Percentiles rank a stretch among this genome's conserved stretches.
Conservation (phyloP, 2,329 filamentous ascomycete genomes). For the Madurella mycetomatis region DNA sequence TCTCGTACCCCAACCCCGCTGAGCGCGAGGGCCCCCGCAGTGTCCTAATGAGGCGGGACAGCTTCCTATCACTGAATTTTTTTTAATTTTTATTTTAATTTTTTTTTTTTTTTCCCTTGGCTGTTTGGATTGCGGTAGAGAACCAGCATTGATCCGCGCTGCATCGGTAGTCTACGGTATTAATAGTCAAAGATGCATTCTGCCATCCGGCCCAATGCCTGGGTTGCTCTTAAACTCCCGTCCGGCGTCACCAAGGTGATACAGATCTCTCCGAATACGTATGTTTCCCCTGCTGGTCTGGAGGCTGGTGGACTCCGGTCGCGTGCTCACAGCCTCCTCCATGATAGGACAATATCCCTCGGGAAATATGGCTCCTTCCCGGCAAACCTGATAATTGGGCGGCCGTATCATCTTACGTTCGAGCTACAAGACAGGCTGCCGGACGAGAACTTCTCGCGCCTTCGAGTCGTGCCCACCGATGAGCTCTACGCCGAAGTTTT, state of each 20-base stretch:
- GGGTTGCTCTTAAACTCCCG: constrained; percentile 56
- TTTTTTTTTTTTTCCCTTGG: constrained; percentile 1
- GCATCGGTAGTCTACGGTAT: neutral
- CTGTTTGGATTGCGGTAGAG: neutral
- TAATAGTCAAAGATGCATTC: constrained; percentile 34
- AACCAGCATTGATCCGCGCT: neutral
- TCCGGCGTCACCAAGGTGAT: constrained; percentile 55
- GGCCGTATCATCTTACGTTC: constrained; percentile 87
- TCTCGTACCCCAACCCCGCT: constrained; percentile 1
- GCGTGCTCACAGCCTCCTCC: constrained; percentile 19
- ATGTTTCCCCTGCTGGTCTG: constrained; percentile 25
- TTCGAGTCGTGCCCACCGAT: constrained; percentile 73
- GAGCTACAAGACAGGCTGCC: constrained; percentile 72
- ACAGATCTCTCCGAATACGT: constrained; percentile 59
- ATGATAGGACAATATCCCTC: constrained; percentile 69
- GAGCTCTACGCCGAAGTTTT: constrained; percentile 83
- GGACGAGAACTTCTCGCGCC: constrained; percentile 58
- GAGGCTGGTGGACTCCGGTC: neutral
- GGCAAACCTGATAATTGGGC: constrained; percentile 82
- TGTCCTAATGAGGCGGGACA: neutral
- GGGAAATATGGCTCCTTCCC: constrained; percentile 92
- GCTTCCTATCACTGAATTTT: neutral
- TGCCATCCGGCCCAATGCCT: constrained; percentile 53
- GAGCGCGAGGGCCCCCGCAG: constrained; percentile 3
- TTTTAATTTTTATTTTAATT: too few species aligned